These are phyloP conservation scores for Stephanocyclus meneghinianus DNA, from an alignment of 352 stramenopile genomes.

Conservation along the genomic window DNA sequence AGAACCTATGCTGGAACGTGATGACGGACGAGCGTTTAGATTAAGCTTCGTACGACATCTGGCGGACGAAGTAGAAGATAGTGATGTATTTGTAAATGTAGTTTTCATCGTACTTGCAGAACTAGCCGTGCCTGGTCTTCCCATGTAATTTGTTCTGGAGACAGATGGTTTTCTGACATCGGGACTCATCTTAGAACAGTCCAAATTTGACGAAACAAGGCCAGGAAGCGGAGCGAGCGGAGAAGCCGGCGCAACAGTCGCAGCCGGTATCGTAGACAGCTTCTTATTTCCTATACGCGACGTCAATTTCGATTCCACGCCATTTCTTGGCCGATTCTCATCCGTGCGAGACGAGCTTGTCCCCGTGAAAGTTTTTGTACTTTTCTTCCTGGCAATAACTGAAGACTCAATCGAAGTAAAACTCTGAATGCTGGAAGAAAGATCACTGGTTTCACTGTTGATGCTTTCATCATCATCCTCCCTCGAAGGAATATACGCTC, in stretches of 20 bases:
- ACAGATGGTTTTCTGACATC: constrained; percentile 6
- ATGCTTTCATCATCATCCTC: constrained; percentile 22
- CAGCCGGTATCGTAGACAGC: constrained; percentile 62
- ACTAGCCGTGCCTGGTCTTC: constrained; percentile 27
- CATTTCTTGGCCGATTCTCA: constrained; percentile 39
- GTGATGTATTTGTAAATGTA: background rate
- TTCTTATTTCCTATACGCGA: constrained; percentile 49
- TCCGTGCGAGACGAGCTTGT: constrained; percentile 14
- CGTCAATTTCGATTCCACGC: constrained; percentile 9
- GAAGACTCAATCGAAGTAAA: constrained; percentile 21
- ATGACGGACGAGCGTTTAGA: background rate
- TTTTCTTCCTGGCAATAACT: background rate
- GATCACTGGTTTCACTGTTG: constrained; percentile 37
- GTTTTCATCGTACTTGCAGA: constrained; percentile 18
- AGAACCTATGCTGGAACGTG: constrained; percentile 13
- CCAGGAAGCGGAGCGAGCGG: constrained; percentile 38
- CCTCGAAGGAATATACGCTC: background rate
- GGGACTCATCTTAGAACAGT: constrained; percentile 16
- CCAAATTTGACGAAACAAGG: background rate
- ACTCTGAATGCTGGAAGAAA: constrained; percentile 39
- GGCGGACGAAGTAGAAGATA: background rate
- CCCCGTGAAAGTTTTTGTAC: constrained; percentile 1
- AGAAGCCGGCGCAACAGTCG: constrained; percentile 49
- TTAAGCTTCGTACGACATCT: background rate
- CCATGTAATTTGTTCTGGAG: constrained; percentile 24